Evolutionary conservation across 2,329 filamentous ascomycete species (phyloP).

Genomic region (Knoxdaviesia capensis): DNA sequence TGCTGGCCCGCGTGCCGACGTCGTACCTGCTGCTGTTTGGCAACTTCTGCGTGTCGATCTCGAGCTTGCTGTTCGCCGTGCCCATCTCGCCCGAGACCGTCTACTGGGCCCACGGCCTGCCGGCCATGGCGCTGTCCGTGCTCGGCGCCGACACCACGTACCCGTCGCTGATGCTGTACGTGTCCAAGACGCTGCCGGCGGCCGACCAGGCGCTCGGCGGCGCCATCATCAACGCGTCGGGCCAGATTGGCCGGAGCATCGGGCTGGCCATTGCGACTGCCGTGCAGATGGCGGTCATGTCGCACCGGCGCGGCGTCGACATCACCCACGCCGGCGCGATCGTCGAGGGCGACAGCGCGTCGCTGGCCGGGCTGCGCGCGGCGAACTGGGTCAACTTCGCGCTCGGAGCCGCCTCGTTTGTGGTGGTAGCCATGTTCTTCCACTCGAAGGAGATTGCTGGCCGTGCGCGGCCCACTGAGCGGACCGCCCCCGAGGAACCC

Average conservation of each 20-base stretch:
- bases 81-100: conserved; percentile 38
- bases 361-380: conserved; percentile 25
- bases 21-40: conserved; percentile 37
- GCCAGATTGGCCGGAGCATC: conserved; percentile 45
- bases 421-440: conserved; percentile 25
- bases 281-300: conserved; percentile 41
- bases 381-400: conserved; percentile 32
- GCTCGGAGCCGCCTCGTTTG: conserved; percentile 20
- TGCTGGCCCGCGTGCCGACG: conserved; percentile 37
- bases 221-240: conserved; percentile 45
- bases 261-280: conserved; percentile 44
- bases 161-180: conserved; percentile 45
- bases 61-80: conserved; percentile 40
- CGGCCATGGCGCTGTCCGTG: conserved; percentile 44
- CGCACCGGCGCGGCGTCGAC: conserved; percentile 19
- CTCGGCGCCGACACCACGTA: conserved; percentile 47
- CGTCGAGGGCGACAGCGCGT: conserved; percentile 20
- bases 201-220: conserved; percentile 49
- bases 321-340: conserved; percentile 23
- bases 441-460: conserved; percentile 32
- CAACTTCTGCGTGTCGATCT: conserved; percentile 30
- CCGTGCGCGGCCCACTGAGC: neutral
- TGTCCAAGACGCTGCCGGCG: conserved; percentile 36
- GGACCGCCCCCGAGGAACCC: neutral
- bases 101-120: conserved; percentile 48